phyloP scores from a whole-genome alignment of 2,329 filamentous ascomycete species.

The Aspergillus terreus region DNA sequence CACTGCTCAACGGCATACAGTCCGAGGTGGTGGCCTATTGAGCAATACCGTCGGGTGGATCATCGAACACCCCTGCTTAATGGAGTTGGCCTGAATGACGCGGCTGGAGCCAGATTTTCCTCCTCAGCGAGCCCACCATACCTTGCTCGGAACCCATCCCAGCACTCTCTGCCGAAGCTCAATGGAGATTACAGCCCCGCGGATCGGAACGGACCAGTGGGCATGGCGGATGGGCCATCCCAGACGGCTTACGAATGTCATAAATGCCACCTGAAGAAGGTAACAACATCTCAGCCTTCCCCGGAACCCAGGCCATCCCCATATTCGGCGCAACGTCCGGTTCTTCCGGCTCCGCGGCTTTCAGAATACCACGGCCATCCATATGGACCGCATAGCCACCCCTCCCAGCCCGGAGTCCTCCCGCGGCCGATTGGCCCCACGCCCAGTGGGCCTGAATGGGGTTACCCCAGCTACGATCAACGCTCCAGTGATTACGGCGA shows the following conservation, averaged over 20 bases:
- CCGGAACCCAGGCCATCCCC: conserved; percentile 34
- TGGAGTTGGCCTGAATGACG: conserved; percentile 23
- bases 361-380: conserved; percentile 27
- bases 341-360: conserved; percentile 30
- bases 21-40: conserved; percentile 60
- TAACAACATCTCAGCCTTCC: conserved; percentile 23
- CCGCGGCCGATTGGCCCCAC: conserved; percentile 27
- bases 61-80: conserved; percentile 38
- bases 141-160: conserved; percentile 23
- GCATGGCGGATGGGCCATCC: not conserved
- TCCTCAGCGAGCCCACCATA: conserved; percentile 22
- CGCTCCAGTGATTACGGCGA: conserved; percentile 29
- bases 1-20: conserved; percentile 40
- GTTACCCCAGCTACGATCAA: conserved; percentile 33
- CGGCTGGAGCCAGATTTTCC: conserved; percentile 9
- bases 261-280: conserved; percentile 60
- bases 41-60: conserved; percentile 52
- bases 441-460: conserved; percentile 27
- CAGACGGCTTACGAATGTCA: conserved; percentile 66
- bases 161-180: conserved; percentile 20
- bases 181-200: conserved; percentile 26
- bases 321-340: conserved; percentile 31
- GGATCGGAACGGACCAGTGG: conserved; percentile 9
- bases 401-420: conserved; percentile 21
- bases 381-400: conserved; percentile 29